A percentile compares a stretch with the other conserved stretches of the same genome.
These are phyloP conservation scores for Candida tallmaniae DNA, from an alignment of 805 yeast genomes.

Conservation along the genomic window DNA sequence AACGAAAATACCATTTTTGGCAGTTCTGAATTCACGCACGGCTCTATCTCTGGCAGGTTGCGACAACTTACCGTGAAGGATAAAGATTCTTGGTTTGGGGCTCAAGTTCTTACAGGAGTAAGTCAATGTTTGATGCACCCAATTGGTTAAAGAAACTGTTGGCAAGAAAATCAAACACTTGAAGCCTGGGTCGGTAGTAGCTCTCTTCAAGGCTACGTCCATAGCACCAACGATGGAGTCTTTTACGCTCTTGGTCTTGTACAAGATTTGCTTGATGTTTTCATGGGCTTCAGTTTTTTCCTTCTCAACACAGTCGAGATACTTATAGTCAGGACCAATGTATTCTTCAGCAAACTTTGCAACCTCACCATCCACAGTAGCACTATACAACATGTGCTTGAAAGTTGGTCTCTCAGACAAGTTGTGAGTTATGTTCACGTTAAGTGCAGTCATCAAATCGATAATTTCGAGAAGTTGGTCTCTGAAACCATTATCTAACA, in stretches of 20 bases:
- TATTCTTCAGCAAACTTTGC: slow-evolving; percentile 57
- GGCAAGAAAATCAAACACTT: slow-evolving; percentile 84
- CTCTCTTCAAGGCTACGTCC: slow-evolving; percentile 40
- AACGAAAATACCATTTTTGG: slow-evolving; percentile 55
- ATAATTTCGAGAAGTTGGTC: slow-evolving; percentile 59
- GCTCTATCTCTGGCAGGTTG: slow-evolving; percentile 64
- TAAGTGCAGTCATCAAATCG: slow-evolving; percentile 36
- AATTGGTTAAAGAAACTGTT: slow-evolving; percentile 65
- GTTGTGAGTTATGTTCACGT: slow-evolving; percentile 13
- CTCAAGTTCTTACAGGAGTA: not conserved
- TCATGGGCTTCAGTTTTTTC: slow-evolving; percentile 74
- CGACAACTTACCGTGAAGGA: slow-evolving; percentile 68
- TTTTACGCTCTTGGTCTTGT: slow-evolving; percentile 49
- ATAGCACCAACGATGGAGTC: slow-evolving; percentile 56
- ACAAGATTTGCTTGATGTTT: slow-evolving; percentile 64
- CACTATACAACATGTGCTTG: slow-evolving; percentile 78
- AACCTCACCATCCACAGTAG: slow-evolving; percentile 75
- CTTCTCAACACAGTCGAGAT: slow-evolving; percentile 69
- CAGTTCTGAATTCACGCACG: slow-evolving; percentile 48
- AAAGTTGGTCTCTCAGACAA: slow-evolving; percentile 25
- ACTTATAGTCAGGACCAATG: slow-evolving; percentile 51
- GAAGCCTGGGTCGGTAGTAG: slow-evolving; percentile 40
- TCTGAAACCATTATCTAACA: slow-evolving; percentile 77
- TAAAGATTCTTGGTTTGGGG: slow-evolving; percentile 10
- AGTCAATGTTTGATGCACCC: slow-evolving; percentile 33